Evolutionary conservation across 148 eudicot species (phyloP), one percentile per base, ranked within the genome.

Genomic region (Camellia sinensis): DNA sequence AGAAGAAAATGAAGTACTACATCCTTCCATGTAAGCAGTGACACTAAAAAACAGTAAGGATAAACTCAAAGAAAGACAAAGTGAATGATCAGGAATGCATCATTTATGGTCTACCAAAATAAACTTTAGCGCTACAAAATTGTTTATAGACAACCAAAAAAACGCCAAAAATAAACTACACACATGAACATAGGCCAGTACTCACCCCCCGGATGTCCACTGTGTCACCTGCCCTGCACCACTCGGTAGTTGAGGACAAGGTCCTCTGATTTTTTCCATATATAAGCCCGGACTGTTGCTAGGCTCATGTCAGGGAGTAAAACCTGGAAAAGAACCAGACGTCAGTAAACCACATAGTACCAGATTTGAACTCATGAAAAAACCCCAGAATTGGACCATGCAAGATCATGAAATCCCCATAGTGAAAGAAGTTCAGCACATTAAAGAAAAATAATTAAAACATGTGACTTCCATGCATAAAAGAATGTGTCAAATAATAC

Each of bases 211-310:
- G 54, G 57, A 48, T 63, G 66, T n/a, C 71, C 46, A 67, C 52
- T 77, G 40, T 68, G 75, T 95, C 92, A 93, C 87, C 89, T 87
- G 43, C 89, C 84, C 84, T 87, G 91, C 82, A 82, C 76, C 61
- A 87, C 82, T 77, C 97, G 88, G 80, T 95, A 95, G 73, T 95
- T 86, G 78, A 95, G 99, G 66, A 91, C 80, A 70, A 95, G 86
- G 80, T 95, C 99, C 50, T 95, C 99, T 22, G 96, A 79, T 84
- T 92, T 95, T 84, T 95, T 93, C 99, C 99, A 95, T 63, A 95
- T 87, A 85, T 93, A 95, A 17, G 93, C 85, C 44, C 97, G 90
- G 62, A 95, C 97, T 44, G 99, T 95, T 40, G 97, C 97, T 84
- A 95, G 87, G 85, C 99, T 93, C 99, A 95, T 95, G 12, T 93